A percentile compares a stretch with the other conserved stretches of the same genome.
Conservation (phyloP, 2,329 filamentous ascomycete genomes). For the Dactylella cylindrospora region DNA sequence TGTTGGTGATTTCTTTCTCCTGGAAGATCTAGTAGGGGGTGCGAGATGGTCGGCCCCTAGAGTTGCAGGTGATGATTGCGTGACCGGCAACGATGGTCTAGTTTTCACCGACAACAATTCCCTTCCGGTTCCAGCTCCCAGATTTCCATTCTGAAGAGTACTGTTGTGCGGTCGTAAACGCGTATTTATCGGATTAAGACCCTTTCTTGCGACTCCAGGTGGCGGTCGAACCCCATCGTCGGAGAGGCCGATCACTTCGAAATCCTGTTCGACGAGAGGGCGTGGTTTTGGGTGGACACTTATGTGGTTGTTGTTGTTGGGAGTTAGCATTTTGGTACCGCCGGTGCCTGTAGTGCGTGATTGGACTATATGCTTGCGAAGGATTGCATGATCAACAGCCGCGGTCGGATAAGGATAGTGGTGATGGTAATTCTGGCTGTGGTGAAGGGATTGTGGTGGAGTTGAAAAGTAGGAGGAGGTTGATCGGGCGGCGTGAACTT, state of each 20-base stretch:
- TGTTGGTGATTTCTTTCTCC: constrained; percentile 38
- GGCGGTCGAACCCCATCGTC: constrained; percentile 34
- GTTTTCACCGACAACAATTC: constrained; percentile 33
- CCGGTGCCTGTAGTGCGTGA: constrained; percentile 6
- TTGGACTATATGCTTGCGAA: constrained; percentile 40
- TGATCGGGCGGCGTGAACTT: constrained; percentile 40
- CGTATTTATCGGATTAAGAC: constrained; percentile 25
- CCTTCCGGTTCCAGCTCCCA: constrained; percentile 12
- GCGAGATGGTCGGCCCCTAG: constrained; percentile 30
- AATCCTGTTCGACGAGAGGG: constrained; percentile 42
- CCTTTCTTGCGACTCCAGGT: constrained; percentile 32
- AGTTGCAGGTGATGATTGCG: constrained; percentile 32
- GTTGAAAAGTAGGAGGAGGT: constrained; percentile 32
- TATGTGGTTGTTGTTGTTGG: constrained; percentile 30
- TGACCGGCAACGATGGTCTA: constrained; percentile 14
- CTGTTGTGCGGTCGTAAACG: constrained; percentile 27
- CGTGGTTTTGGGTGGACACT: constrained; percentile 19
- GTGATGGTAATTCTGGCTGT: constrained; percentile 10
- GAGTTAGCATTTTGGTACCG: constrained; percentile 22
- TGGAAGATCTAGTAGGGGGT: constrained; percentile 21
- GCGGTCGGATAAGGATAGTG: constrained; percentile 12
- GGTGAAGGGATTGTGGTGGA: constrained; percentile 9
- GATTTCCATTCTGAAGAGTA: constrained; percentile 23
- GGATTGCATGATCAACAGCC: constrained; percentile 27
- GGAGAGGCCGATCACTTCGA: constrained; percentile 39